phyloP scores from a whole-genome alignment of 2,329 filamentous ascomycete genomes.

The Colletotrichum chrysophilum region DNA sequence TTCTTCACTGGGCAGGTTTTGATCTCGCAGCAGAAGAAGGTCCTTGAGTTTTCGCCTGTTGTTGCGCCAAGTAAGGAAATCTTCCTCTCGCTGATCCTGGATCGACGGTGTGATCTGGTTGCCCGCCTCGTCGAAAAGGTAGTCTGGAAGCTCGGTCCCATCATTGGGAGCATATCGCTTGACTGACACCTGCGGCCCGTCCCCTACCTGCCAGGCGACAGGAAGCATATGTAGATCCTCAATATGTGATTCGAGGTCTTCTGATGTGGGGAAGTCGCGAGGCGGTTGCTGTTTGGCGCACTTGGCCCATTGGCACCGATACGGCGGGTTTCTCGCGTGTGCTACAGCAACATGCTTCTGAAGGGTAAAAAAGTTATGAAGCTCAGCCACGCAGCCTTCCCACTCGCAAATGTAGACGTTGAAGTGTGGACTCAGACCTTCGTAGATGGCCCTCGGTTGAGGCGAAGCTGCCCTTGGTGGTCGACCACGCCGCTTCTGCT shows the following conservation, averaged over 20 bases:
- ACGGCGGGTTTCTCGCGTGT: slow-evolving; percentile 39
- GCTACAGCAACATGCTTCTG: slow-evolving; percentile 57
- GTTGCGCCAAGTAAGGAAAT: slow-evolving; percentile 46
- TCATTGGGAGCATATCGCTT: slow-evolving; percentile 21
- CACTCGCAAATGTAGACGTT: slow-evolving; percentile 65
- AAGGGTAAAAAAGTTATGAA: slow-evolving; percentile 67
- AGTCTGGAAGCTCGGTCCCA: slow-evolving; percentile 44
- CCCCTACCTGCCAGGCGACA: slow-evolving; percentile 63
- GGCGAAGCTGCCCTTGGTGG: slow-evolving; percentile 43
- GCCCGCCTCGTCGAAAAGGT: slow-evolving; percentile 57
- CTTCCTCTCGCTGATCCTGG: slow-evolving; percentile 55
- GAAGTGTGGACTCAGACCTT: slow-evolving; percentile 47
- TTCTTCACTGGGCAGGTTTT: slow-evolving; percentile 50
- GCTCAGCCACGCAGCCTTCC: slow-evolving; percentile 61
- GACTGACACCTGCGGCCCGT: slow-evolving; percentile 47
- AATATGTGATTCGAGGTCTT: slow-evolving; percentile 54
- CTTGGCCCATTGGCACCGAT: slow-evolving; percentile 43
- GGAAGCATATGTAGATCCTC: slow-evolving; percentile 58
- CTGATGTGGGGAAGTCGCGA: slow-evolving; percentile 16
- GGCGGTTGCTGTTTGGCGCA: slow-evolving; percentile 34
- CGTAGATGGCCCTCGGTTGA: slow-evolving; percentile 46
- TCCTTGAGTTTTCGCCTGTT: slow-evolving; percentile 50
- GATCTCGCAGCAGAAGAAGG: slow-evolving; percentile 47
- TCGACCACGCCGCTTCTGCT: slow-evolving; percentile 49
- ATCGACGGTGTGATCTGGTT: slow-evolving; percentile 65